phyloP scores from a whole-genome alignment of 371 early-diverging fungal genomes.

The Batkoa obscura region DNA sequence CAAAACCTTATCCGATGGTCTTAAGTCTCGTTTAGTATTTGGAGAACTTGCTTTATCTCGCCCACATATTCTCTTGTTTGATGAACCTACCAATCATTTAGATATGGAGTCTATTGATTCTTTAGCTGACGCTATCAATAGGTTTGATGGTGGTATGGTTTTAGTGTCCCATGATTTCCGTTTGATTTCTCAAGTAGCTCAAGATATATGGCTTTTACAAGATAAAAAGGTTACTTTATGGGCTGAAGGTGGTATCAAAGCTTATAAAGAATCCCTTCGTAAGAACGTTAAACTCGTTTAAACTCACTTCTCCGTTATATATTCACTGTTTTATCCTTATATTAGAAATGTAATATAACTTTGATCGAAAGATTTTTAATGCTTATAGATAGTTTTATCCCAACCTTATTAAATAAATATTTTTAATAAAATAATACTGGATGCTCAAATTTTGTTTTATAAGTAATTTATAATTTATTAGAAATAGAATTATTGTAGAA shows the following conservation, averaged over 20 bases:
- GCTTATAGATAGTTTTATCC: too few species aligned
- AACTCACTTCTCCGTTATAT: constrained; percentile 7
- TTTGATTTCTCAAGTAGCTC: constrained; percentile 85
- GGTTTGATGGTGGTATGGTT: constrained; percentile 92
- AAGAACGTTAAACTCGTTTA: constrained; percentile 46
- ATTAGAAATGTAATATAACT: too few species aligned
- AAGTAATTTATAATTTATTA: too few species aligned
- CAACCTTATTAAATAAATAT: too few species aligned
- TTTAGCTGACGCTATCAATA: constrained; percentile 87
- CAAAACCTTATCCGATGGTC: constrained; percentile 77
- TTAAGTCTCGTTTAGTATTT: constrained; percentile 90
- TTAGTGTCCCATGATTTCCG: constrained; percentile 99
- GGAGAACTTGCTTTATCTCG: constrained; percentile 73
- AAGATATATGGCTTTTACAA: constrained; percentile 92
- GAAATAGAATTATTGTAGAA: too few species aligned
- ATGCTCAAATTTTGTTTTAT: too few species aligned
- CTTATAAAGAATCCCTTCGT: constrained; percentile 68
- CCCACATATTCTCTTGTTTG: constrained; percentile 91
- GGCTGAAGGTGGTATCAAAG: constrained; percentile 48
- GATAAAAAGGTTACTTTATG: constrained; percentile 40
- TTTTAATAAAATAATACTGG: too few species aligned
- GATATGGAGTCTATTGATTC: constrained; percentile 95
- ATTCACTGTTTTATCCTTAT: too few species aligned
- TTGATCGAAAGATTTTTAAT: too few species aligned
- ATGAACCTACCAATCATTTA: constrained; percentile 93